A percentile compares a stretch with the other conserved stretches of the same genome.
Conservation (phyloP, 2,329 filamentous ascomycete genomes). For the Aureobasidium mangrovei region DNA sequence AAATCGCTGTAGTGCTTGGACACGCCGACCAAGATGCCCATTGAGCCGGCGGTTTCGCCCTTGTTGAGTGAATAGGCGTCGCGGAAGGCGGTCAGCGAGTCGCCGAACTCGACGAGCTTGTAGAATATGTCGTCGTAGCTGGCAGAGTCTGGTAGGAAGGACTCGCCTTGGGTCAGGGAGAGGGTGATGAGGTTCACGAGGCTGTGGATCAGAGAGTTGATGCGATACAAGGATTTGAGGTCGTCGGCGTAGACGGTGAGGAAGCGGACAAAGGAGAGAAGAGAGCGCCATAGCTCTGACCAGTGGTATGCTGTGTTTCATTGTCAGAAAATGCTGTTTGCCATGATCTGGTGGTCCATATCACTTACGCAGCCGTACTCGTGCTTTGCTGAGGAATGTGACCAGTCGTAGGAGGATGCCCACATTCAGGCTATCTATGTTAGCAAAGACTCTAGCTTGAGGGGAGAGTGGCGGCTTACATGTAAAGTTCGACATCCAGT, state of each 20-base stretch:
- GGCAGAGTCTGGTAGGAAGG: conserved; percentile 77
- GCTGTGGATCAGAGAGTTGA: conserved; percentile 65
- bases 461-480: conserved; percentile 30
- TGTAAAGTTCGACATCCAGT: conserved; percentile 78
- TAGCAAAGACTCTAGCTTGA: not conserved
- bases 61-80: conserved; percentile 52
- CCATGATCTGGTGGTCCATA: not conserved
- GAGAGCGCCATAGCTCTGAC: conserved; percentile 85
- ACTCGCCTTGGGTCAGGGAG: conserved; percentile 76
- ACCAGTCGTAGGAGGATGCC: conserved; percentile 76
- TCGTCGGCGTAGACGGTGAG: conserved; percentile 78
- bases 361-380: conserved; percentile 56
- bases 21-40: conserved; percentile 75
- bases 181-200: conserved; percentile 77
- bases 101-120: conserved; percentile 89
- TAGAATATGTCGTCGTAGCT: conserved; percentile 97
- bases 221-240: conserved; percentile 57
- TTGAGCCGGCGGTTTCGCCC: conserved; percentile 49
- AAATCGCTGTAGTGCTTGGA: conserved; percentile 80
- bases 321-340: not conserved
- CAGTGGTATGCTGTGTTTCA: conserved; percentile 64
- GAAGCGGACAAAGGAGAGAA: conserved; percentile 83
- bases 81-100: conserved; percentile 72
- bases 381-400: conserved; percentile 72
- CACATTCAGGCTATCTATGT: conserved; percentile 52